These are phyloP conservation scores for Nemophila menziesii DNA, from an alignment of 257 asterid species.

Conservation along the genomic window DNA sequence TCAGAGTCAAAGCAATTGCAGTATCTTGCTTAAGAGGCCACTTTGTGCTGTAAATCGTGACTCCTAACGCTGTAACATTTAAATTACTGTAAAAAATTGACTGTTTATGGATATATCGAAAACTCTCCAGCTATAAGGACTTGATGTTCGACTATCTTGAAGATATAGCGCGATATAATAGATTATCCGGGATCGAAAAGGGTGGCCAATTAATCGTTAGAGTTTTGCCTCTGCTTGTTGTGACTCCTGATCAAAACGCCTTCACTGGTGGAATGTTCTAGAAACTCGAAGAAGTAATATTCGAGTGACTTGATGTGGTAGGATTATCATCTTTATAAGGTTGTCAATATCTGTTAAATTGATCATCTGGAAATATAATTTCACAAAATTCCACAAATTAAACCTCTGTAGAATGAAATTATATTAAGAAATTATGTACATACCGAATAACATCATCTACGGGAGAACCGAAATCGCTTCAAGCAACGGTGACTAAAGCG, in stretches of 20 bases:
- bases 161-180: slow-evolving; percentile 68
- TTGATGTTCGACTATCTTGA: slow-evolving; percentile 58
- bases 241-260: slow-evolving; percentile 53
- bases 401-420: no score
- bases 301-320: slow-evolving; percentile 39
- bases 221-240: slow-evolving; percentile 48
- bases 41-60: slow-evolving; percentile 34
- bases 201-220: slow-evolving; percentile 67
- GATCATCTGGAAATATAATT: slow-evolving; percentile 73
- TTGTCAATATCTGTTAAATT: slow-evolving; percentile 62
- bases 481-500: slow-evolving; percentile 45
- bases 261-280: slow-evolving; percentile 74
- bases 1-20: slow-evolving; percentile 37
- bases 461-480: slow-evolving; percentile 47
- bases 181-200: slow-evolving; percentile 37
- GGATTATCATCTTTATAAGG: slow-evolving; percentile 41
- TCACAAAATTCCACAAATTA: no score
- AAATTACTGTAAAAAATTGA: slow-evolving; percentile 37
- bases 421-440: background rate
- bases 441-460: slow-evolving; percentile 50
- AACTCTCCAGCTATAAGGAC: slow-evolving; percentile 73
- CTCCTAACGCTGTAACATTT: slow-evolving; percentile 57
- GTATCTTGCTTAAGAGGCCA: slow-evolving; percentile 64
- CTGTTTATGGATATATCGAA: slow-evolving; percentile 48
- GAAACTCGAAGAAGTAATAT: slow-evolving; percentile 29